Evolutionary conservation across 257 asterid genomes (phyloP), one percentile per base, ranked within the genome.

Genomic region (Solanum neorickii): DNA sequence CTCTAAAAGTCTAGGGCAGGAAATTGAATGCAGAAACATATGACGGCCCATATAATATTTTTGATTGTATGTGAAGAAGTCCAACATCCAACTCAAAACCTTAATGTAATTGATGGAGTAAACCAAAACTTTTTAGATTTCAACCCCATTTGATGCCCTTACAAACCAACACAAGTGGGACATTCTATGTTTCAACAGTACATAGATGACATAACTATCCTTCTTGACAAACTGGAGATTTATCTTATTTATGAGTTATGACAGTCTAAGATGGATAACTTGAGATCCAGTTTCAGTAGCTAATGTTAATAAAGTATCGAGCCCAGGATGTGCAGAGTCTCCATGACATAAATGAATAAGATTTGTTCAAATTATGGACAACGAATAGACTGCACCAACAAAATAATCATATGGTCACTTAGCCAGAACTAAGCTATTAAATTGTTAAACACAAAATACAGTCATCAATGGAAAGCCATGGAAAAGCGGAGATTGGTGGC

Each of bases 401-500:
- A 39, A 72, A 77, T 83, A 82, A 83, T 66, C 73, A 29, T 44
- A 60, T 13, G 6, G 68, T 47, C 18, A 29, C 44, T 29, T 16
- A 46, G 68, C 18, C 66, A 47, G 20, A 49, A 44, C 2, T 10
- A 80, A 11, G 56, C 44, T 27, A 80, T 29, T 18, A 80, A 78
- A 80, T 49, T 80, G 46, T 80, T 69, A 49, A 80, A 80, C 69
- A 80, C 44, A 80, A 29, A 80, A 80, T 49, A 49, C 68, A 47
- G 29, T 29, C 44, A 80, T 44, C 68, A 9, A 44, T 18, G 44
- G 56, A 80, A 80, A 74, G 66, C 76, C 88, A 70, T 56, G 77
- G 77, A 77, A 90, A 88, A 76, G 66, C 83, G 16, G 56, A 87
- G 33, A 83, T 65, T n/a, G 59, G 75, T 78, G 83, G 39, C 76